Evolutionary conservation across 1,284 basidiomycete genomes (phyloP), one percentile per base, ranked within the genome.

Genomic region (Cutaneotrichosporon dermatis): DNA sequence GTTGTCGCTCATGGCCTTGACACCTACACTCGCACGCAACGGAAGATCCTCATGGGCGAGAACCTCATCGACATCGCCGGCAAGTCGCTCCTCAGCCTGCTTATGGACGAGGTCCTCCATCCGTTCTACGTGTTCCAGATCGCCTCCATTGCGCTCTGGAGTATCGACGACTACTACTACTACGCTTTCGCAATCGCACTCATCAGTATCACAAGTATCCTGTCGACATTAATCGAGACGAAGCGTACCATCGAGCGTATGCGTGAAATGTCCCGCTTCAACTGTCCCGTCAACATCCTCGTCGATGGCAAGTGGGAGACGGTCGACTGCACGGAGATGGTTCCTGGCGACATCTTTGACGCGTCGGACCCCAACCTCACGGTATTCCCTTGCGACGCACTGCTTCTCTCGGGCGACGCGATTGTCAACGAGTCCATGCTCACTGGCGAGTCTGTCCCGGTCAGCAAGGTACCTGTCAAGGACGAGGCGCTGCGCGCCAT

Each of bases 41-140:
- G 94, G 34, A 72, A 81, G 16, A 81, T 81, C 1, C 72, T 99
- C 34, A 99, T 98, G 76, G 93, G 91, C 4, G 79, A 80, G 36
- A 99, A 99, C 72, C 81, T 88, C 54, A 90, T 99, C 64, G 91
- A 99, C 69, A 90, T 99, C 54, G 86, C 89, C 68, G 90, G 86
- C 12, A 97, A 96, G 77, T 88, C 89, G 0, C 85, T 88, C 1
- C 66, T 86, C n/a, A 82, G 85, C 33, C 83, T 99, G 2, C 82
- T 99, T 9, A 80, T 98, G 44, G 93, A 99, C 69, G 96, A 97
- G 83, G 84, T 93, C 54, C 88, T 97, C 39, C 93, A 97, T 73
- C 93, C 93, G 0, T 97, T 97, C 79, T 97, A 96, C 73, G 89
- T 99, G 58, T 99, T 99, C 76, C 96, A 99, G 83, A 88, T 99